Base-by-base conservation (phyloP, 2,329 filamentous ascomycete species). In the Ascochyta koolunga region DNA sequence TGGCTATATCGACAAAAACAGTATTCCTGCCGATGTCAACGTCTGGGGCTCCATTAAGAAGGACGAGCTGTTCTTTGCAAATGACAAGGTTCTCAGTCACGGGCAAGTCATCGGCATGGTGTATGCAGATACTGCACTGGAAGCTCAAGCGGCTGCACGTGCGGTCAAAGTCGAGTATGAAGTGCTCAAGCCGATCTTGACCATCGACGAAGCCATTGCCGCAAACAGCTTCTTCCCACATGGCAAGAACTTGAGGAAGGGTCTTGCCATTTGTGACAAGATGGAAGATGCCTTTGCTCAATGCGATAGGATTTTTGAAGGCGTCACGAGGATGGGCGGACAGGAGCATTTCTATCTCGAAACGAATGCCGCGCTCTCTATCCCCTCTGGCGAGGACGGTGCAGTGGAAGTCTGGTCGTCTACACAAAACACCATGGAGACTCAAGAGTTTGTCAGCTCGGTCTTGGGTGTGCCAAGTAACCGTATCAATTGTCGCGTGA, bases 271-370 rank as follows among this genome's bases (percentile, higher is more conserved):
- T 24, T 52, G 68, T 5, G 66, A 67, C 15, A 69, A 93, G 61
- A 78, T 86, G 0, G 86, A 93, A 35, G 83, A 86, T 47, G 90
- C 88, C 0, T 96, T 96, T 70, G 80, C 84, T 50, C 81, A 87
- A 7, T 90, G 86, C 2, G 93, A 97, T 64, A 84, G 91, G 67
- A 82, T 96, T 2, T 93, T 97, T 62, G 87, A 86, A n/a, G 95
- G 93, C 16, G 84, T 88, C 0, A 84, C 88, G 1, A 83, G 92
- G 47, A 96, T 98, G 83, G 93, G 93, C 44, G 95, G 93, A 0
- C 95, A 99, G 70, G 93, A 98, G 72, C 93, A 98, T 70, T 98
- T 98, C 71, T 98, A 98, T 65, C 83, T 98, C 1, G 93, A 98
- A 75, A 97, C 93, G 0, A 89, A 97, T 59, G 93, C 91, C 1